Evolutionary conservation across 129 eudicot species (phyloP).

Genomic region (Kitagawia praeruptora): DNA sequence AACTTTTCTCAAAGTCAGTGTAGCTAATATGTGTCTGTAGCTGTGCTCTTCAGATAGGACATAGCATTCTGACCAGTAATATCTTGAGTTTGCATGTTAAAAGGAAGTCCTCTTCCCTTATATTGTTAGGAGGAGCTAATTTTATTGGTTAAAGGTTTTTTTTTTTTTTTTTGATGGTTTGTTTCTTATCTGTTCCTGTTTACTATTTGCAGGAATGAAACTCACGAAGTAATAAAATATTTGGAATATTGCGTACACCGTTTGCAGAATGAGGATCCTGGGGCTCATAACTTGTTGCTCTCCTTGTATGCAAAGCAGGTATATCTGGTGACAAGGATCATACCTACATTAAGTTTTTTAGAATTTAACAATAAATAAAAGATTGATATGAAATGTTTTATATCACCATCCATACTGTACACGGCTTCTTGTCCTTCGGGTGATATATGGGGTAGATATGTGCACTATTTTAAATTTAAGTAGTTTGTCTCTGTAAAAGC

Average conservation of each 20-base stretch:
- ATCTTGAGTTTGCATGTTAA: background rate
- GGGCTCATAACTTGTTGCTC: conserved; percentile 89
- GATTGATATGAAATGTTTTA: background rate
- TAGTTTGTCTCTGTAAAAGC: background rate
- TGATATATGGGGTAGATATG: background rate
- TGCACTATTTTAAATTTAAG: no score
- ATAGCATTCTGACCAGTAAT: background rate
- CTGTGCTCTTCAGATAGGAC: background rate
- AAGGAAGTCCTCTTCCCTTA: background rate
- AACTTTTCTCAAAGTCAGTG: background rate
- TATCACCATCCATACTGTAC: background rate
- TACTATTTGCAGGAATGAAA: conserved; percentile 69
- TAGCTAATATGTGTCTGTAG: background rate
- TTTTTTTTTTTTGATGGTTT: background rate
- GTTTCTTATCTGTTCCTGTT: conserved; percentile 4
- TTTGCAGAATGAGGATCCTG: conserved; percentile 89
- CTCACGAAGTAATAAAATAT: conserved; percentile 90
- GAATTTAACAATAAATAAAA: background rate
- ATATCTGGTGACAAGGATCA: conserved; percentile 3
- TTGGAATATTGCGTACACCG: conserved; percentile 80
- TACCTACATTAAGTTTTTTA: background rate
- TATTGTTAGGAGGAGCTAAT: background rate
- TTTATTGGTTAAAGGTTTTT: background rate
- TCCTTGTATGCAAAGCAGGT: conserved; percentile 94
- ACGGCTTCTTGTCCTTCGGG: background rate